A percentile compares a stretch with the other conserved stretches of the same genome.
Evolutionary conservation across 2,329 filamentous ascomycete genomes (phyloP).

Genomic region (Cladosporium velox): DNA sequence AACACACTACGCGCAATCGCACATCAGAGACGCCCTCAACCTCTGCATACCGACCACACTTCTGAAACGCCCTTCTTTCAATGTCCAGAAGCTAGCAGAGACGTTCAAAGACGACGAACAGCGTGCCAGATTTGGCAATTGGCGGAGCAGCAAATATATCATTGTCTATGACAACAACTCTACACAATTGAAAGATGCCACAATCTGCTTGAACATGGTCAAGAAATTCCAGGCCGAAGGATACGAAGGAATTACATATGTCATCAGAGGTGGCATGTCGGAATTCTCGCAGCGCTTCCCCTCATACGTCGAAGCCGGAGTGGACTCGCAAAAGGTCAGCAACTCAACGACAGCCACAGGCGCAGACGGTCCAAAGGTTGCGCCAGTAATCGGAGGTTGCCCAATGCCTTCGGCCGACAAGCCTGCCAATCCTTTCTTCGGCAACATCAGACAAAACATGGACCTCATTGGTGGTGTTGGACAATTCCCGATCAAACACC

Average conservation of each 20-base stretch:
- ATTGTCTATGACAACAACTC: slow-evolving; percentile 86
- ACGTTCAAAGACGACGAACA: slow-evolving; percentile 77
- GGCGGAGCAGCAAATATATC: slow-evolving; percentile 73
- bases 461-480: slow-evolving; percentile 92
- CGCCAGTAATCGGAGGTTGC: slow-evolving; percentile 87
- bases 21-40: slow-evolving; percentile 80
- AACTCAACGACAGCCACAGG: slow-evolving; percentile 40
- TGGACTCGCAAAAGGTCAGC: slow-evolving; percentile 23
- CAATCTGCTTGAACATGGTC: slow-evolving; percentile 78
- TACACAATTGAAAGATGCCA: slow-evolving; percentile 75
- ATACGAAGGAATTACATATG: slow-evolving; percentile 70
- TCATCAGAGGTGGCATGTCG: slow-evolving; percentile 80
- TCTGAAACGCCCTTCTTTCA: slow-evolving; percentile 86
- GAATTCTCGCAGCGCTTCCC: slow-evolving; percentile 71
- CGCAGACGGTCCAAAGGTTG: slow-evolving; percentile 58
- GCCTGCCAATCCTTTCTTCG: slow-evolving; percentile 84
- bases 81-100: slow-evolving; percentile 80
- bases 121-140: slow-evolving; percentile 71
- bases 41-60: slow-evolving; percentile 94
- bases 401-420: slow-evolving; percentile 70
- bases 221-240: slow-evolving; percentile 90
- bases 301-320: slow-evolving; percentile 57
- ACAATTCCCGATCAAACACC: slow-evolving; percentile 66
- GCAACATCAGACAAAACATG: slow-evolving; percentile 95
- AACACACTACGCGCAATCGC: slow-evolving; percentile 74